Evolutionary conservation across 2,329 filamentous ascomycete genomes (phyloP).

Genomic region (Botrytis porri): DNA sequence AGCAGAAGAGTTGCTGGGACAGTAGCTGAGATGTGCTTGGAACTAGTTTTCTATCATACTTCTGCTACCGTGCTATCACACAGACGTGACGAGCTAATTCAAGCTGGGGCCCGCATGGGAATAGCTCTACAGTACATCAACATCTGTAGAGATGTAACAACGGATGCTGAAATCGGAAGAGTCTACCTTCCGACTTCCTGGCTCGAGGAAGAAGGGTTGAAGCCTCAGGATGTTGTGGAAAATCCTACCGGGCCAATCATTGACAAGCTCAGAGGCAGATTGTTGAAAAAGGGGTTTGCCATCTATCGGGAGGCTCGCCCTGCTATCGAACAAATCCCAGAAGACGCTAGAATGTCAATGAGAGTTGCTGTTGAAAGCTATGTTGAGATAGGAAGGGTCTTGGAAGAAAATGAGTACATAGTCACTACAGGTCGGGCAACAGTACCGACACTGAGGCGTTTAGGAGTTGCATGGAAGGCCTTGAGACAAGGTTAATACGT

Average conservation of each 20-base stretch:
- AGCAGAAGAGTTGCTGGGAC: constrained; percentile 68
- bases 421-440: constrained; percentile 45
- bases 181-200: constrained; percentile 67
- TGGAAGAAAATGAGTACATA: constrained; percentile 44
- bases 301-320: constrained; percentile 54
- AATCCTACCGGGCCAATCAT: constrained; percentile 48
- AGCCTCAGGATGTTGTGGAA: constrained; percentile 52
- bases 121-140: constrained; percentile 75
- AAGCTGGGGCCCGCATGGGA: constrained; percentile 63
- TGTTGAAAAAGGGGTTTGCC: constrained; percentile 60
- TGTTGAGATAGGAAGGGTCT: constrained; percentile 69
- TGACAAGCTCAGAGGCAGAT: constrained; percentile 48
- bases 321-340: constrained; percentile 60
- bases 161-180: constrained; percentile 62
- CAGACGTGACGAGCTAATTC: constrained; percentile 46
- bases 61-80: constrained; percentile 25
- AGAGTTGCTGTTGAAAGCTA: constrained; percentile 71
- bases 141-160: constrained; percentile 69
- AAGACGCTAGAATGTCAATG: constrained; percentile 59
- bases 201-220: constrained; percentile 57
- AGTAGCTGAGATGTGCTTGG: constrained; percentile 65
- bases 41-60: constrained; percentile 61
- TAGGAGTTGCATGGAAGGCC: constrained; percentile 57
- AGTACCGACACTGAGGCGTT: constrained; percentile 46
- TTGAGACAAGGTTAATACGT: constrained; percentile 38